Evolutionary conservation across 1,284 basidiomycete species (phyloP).

Genomic region (Ustilago esculenta): DNA sequence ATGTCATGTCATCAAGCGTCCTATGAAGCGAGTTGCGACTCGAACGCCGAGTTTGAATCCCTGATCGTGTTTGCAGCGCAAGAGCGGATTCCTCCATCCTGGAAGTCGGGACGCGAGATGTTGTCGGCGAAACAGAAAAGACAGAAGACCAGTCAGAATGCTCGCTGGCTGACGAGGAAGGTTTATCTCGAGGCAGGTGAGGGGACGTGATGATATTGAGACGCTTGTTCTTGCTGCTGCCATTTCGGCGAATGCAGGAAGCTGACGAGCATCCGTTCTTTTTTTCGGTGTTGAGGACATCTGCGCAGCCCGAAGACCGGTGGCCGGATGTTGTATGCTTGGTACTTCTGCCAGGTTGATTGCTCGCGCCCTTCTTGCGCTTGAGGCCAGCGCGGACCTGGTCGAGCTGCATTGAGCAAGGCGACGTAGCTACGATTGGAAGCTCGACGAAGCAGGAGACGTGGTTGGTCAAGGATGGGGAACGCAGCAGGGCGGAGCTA

Average conservation of each 20-base stretch:
- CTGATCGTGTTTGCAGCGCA: constrained; percentile 2
- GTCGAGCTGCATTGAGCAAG: constrained; percentile 16
- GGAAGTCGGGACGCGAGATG: constrained; percentile 21
- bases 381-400: constrained; percentile 38
- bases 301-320: background rate
- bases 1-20: constrained; percentile 35
- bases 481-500: constrained; percentile 14
- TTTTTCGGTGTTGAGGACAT: background rate
- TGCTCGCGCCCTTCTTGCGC: constrained; percentile 37
- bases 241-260: background rate
- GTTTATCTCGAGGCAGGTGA: constrained; percentile 29
- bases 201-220: constrained; percentile 31
- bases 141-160: constrained; percentile 46
- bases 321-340: background rate
- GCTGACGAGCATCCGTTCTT: background rate
- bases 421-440: constrained; percentile 9
- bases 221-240: constrained; percentile 8
- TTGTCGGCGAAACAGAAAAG: constrained; percentile 28
- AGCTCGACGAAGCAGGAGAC: constrained; percentile 26
- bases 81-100: constrained; percentile 1
- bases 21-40: constrained; percentile 35
- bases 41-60: constrained; percentile 28
- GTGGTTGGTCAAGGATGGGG: constrained; percentile 14
- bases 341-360: constrained; percentile 6
- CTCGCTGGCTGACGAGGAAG: constrained; percentile 40